Evolutionary conservation across 352 stramenopile species (phyloP).

Genomic region (Phytopythium montanum): DNA sequence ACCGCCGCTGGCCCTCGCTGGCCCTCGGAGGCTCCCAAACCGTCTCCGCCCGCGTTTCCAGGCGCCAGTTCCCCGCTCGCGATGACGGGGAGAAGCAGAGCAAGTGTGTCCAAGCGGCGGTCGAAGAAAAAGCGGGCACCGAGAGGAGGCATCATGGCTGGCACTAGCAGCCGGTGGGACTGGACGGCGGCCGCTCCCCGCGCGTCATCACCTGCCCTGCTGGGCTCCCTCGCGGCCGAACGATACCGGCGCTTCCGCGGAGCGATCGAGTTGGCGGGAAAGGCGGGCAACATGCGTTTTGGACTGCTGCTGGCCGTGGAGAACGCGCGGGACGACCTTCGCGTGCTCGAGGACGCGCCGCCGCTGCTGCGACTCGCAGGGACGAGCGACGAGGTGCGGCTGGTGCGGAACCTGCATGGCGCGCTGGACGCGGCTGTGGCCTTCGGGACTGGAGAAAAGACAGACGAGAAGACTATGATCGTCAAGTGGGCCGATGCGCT

Average conservation of each 20-base stretch:
- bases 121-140: not conserved
- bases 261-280: not conserved
- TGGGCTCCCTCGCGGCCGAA: not conserved
- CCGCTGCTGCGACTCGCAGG: not conserved
- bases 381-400: not conserved
- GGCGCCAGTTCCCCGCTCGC: not conserved
- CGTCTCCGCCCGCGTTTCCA: too few relatives aligned
- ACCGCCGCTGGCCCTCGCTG: too few relatives aligned
- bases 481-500: not conserved
- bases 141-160: not conserved
- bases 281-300: not conserved
- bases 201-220: not conserved
- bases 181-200: not conserved
- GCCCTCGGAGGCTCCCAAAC: too few relatives aligned
- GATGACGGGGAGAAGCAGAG: too few relatives aligned
- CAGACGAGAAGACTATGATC: not conserved
- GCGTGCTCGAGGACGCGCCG: not conserved
- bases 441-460: not conserved
- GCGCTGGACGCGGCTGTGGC: not conserved
- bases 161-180: not conserved
- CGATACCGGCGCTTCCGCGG: not conserved
- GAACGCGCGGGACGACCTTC: conserved; percentile 1
- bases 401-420: not conserved
- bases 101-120: not conserved
- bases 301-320: conserved; percentile 4